phyloP scores from a whole-genome alignment of 2,329 filamentous ascomycete species.

The Didymellaceae sp. region DNA sequence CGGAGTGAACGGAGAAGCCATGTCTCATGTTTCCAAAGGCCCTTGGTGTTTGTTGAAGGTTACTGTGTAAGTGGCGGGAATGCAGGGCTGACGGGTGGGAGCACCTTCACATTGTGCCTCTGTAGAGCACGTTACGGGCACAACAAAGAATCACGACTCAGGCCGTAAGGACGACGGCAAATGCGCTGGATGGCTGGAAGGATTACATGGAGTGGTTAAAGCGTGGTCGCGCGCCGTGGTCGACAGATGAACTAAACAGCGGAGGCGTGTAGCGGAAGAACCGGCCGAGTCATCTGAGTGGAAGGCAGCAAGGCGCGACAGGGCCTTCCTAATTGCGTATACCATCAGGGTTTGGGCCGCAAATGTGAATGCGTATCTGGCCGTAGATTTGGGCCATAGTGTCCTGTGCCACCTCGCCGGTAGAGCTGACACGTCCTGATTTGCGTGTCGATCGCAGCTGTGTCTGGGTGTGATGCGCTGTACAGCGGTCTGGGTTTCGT shows the following conservation, averaged over 20 bases:
- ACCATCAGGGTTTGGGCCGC: slow-evolving; percentile 2
- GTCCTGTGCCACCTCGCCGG: not conserved
- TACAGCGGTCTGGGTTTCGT: not conserved
- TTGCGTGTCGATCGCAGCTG: slow-evolving; percentile 3
- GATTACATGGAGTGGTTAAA: slow-evolving; percentile 1
- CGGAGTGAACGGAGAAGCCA: slow-evolving; percentile 37
- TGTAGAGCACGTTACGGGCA: not conserved
- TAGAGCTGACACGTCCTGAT: slow-evolving; percentile 3
- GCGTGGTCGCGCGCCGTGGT: slow-evolving; percentile 9
- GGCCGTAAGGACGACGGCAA: not conserved
- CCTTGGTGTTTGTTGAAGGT: slow-evolving; percentile 5
- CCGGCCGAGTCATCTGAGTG: slow-evolving; percentile 1
- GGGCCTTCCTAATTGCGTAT: slow-evolving; percentile 2
- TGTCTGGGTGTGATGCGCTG: slow-evolving; percentile 3
- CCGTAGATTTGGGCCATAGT: not conserved
- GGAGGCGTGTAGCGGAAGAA: slow-evolving; percentile 8
- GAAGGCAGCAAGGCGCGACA: slow-evolving; percentile 5
- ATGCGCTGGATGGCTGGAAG: not conserved
- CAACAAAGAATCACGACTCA: not conserved
- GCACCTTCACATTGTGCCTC: slow-evolving; percentile 9
- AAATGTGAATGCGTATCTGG: not conserved
- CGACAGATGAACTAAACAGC: slow-evolving; percentile 6
- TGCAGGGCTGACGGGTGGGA: slow-evolving; percentile 17
- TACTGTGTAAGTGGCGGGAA: slow-evolving; percentile 11
- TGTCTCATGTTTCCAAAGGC: slow-evolving; percentile 12